Conservation (phyloP, 2,329 filamentous ascomycete genomes). For the Fusarium odoratissimum region DNA sequence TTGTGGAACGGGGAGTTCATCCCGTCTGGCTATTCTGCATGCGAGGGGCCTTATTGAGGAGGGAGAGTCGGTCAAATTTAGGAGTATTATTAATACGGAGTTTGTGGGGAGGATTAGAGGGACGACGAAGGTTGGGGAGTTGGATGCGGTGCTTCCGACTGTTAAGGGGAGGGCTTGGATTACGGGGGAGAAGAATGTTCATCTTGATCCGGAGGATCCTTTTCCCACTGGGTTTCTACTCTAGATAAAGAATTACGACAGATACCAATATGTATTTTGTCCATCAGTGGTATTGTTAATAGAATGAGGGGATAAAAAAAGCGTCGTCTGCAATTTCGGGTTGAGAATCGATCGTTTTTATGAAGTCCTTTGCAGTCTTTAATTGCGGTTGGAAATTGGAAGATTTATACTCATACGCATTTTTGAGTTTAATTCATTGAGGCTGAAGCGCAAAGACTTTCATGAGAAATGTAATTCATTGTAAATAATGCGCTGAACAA, state of each 20-base stretch:
- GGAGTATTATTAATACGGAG: slow-evolving; percentile 17
- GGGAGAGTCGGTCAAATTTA: slow-evolving; percentile 11
- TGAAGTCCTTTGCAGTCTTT: too few species aligned
- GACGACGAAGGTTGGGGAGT: not conserved
- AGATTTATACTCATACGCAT: not conserved
- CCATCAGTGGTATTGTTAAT: fast-evolving
- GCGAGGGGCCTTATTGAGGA: not conserved
- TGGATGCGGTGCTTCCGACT: slow-evolving; percentile 12
- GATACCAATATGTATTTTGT: fast-evolving
- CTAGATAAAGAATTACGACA: not conserved
- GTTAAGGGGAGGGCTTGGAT: slow-evolving; percentile 18
- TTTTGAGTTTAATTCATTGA: fast-evolving
- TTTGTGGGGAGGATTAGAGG: slow-evolving; percentile 17
- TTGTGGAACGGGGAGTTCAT: slow-evolving; percentile 11
- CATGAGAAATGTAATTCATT: fast-evolving
- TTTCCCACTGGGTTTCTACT: not conserved
- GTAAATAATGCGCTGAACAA: fast-evolving
- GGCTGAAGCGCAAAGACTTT: fast-evolving
- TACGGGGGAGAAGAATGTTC: slow-evolving; percentile 18
- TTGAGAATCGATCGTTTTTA: not conserved
- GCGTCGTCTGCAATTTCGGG: fast-evolving
- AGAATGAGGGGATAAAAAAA: too few species aligned
- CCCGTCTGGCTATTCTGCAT: slow-evolving; percentile 7
- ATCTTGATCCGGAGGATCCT: slow-evolving; percentile 20
- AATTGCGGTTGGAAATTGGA: not conserved